Conservation (phyloP, 441 rosid species). For the Kokia cookei region DNA sequence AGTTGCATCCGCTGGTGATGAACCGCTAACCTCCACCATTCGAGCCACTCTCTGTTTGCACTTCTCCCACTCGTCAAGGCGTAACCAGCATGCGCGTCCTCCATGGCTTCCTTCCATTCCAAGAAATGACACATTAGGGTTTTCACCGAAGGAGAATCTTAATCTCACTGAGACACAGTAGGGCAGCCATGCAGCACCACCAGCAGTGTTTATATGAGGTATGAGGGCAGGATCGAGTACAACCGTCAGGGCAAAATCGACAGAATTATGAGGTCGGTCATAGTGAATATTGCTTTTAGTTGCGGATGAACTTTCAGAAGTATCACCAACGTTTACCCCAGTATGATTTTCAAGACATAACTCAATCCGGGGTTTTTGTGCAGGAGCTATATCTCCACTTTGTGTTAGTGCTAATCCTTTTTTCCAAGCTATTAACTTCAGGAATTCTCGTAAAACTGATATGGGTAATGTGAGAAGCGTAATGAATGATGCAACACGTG, state of each 20-base stretch:
- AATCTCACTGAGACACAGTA: slow-evolving; percentile 90
- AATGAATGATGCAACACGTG: slow-evolving; percentile 97
- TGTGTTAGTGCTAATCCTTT: slow-evolving; percentile 80
- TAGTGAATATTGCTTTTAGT: slow-evolving; percentile 89
- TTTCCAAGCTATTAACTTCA: slow-evolving; percentile 96
- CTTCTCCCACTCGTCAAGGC: slow-evolving; percentile 90
- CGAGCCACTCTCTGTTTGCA: slow-evolving; percentile 81
- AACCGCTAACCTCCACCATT: slow-evolving; percentile 50
- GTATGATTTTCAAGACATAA: slow-evolving; percentile 93
- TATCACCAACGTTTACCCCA: slow-evolving; percentile 36
- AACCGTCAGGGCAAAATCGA: slow-evolving; percentile 83
- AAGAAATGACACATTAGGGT: slow-evolving; percentile 51
- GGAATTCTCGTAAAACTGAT: slow-evolving; percentile 85
- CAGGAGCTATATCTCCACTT: slow-evolving; percentile 72
- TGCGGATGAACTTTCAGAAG: slow-evolving; percentile 37
- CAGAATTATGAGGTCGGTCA: slow-evolving; percentile 72
- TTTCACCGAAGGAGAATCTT: slow-evolving; percentile 77
- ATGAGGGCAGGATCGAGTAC: slow-evolving; percentile 95
- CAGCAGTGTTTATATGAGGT: slow-evolving; percentile 80
- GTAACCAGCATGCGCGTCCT: slow-evolving; percentile 88
- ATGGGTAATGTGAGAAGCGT: slow-evolving; percentile 97
- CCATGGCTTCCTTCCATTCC: slow-evolving; percentile 99
- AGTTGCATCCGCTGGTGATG: slow-evolving; percentile 43
- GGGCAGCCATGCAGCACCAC: slow-evolving; percentile 99
- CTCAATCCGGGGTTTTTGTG: slow-evolving; percentile 93